Conservation (phyloP, 495 filamentous ascomycete genomes). For the Friedmanniomyces simplex region DNA sequence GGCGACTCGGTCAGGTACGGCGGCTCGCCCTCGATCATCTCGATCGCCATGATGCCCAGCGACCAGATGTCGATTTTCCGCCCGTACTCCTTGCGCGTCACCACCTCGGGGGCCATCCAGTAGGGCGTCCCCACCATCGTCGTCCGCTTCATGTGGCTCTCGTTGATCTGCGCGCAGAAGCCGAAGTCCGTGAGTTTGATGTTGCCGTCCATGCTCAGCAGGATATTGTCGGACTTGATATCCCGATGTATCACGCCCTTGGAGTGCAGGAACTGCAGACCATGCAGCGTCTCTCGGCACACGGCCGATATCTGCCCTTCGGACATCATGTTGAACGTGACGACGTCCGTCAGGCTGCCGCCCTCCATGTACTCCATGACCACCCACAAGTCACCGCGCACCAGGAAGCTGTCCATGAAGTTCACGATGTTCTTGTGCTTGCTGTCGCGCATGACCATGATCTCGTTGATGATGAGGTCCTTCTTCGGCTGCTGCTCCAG, state of each 20-base stretch:
- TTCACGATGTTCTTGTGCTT: constrained; percentile 98
- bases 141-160: constrained; percentile 90
- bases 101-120: constrained; percentile 99
- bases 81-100: constrained; percentile 94
- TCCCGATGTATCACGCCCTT: constrained; percentile 97
- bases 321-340: constrained; percentile 90
- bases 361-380: constrained; percentile 99
- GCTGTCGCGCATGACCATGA: constrained; percentile 99
- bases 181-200: constrained; percentile 98
- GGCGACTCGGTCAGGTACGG: constrained; percentile 94
- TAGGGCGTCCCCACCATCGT: constrained; percentile 99
- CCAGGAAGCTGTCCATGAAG: constrained; percentile 88
- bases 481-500: constrained; percentile 97
- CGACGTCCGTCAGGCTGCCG: constrained; percentile 92
- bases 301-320: constrained; percentile 98
- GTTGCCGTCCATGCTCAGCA: constrained; percentile 87
- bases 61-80: constrained; percentile 99
- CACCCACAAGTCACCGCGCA: constrained; percentile 93
- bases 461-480: constrained; percentile 97
- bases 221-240: constrained; percentile 97
- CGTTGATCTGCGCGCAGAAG: constrained; percentile 98
- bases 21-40: constrained; percentile 99
- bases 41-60: constrained; percentile 98
- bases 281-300: constrained; percentile 80
- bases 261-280: constrained; percentile 89